Percentiles rank a stretch among this genome's conserved stretches.
Conservation (phyloP, 2,329 filamentous ascomycete species). For the Cadophora gregata region DNA sequence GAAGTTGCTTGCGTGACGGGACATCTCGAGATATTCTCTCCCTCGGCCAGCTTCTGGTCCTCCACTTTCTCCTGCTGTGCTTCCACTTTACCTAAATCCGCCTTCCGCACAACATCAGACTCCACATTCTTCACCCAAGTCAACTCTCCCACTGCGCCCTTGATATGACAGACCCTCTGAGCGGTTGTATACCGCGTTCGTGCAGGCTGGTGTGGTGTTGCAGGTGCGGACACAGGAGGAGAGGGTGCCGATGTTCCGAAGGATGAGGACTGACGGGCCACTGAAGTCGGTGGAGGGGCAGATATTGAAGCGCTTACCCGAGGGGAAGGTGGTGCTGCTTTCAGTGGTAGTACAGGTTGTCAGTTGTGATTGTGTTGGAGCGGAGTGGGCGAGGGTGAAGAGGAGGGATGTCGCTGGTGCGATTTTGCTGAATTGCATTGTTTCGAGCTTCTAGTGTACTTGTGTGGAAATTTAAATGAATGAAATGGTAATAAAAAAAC, state of each 20-base stretch:
- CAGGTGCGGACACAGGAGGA: background rate
- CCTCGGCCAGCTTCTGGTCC: background rate
- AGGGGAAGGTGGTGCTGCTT: background rate
- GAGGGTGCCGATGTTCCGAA: background rate
- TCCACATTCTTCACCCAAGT: background rate
- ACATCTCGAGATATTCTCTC: slow-evolving; percentile 10
- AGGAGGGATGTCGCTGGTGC: background rate
- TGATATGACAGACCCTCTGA: slow-evolving; percentile 2
- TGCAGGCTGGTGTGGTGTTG: background rate
- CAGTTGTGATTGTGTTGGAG: background rate
- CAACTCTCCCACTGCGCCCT: background rate
- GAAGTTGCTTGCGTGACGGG: background rate
- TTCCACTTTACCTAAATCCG: background rate
- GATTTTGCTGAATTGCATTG: background rate
- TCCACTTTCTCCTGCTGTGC: background rate
- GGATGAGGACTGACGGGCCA: background rate
- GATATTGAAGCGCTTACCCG: background rate
- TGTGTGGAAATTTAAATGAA: background rate
- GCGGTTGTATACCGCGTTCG: slow-evolving; percentile 12
- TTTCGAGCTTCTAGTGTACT: background rate
- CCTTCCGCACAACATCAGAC: slow-evolving; percentile 1
- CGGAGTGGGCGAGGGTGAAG: background rate
- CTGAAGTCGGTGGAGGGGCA: slow-evolving; percentile 3
- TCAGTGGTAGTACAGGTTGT: background rate
- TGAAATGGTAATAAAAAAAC: background rate